Base-by-base conservation (phyloP, 2,329 filamentous ascomycete species). In the Fusarium sp. region DNA sequence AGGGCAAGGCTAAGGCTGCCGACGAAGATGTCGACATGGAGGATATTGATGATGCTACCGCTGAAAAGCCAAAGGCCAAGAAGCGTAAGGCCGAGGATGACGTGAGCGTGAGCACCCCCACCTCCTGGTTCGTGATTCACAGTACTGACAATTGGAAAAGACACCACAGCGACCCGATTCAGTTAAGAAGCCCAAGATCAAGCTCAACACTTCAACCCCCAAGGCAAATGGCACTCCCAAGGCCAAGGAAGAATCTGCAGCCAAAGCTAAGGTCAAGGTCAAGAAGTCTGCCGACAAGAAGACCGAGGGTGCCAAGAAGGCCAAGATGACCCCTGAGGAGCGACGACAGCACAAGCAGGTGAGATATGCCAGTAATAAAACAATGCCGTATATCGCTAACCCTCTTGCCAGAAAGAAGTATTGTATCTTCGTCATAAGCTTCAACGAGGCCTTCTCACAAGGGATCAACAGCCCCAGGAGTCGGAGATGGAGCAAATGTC, bases 341-440 rank as follows among this genome's bases (percentile, higher is more conserved):
- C 85, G 83, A 69, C 83, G 82, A 32, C 73, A 79, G 32, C 86
- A 88, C 73, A 90, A 89, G 75, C 83, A 89, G 80, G 87, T 85
- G 79, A 82, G 77, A 40, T 11, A 24, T 30, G 12, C 17, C 5
- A 26, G 6, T 24, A n/a, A 17, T 20, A 7, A 21, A 7, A 36
- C 4, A 8, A 14, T 11, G n/a, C 19, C 9, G 17, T 32, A 34
- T 4, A 36, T 28, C 20, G 50, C 80, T 85, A 73, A 86, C 66
- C 50, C 54, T 6, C 23, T 38, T 30, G 54, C 46, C 68, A 91
- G 85, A 90, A 88, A 70, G 89, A 92, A 71, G 93, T 99, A n/a
- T 83, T 97, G 30, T 98, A 96, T 78, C 86, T 97, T 38, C 91
- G 96, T 67, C 95, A 99, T 80, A 93, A 94, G 77, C 88, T 99